Evolutionary conservation across 495 filamentous ascomycete species (phyloP), one percentile per base, ranked within the genome.

Genomic region (Hypoxylon fuscum): DNA sequence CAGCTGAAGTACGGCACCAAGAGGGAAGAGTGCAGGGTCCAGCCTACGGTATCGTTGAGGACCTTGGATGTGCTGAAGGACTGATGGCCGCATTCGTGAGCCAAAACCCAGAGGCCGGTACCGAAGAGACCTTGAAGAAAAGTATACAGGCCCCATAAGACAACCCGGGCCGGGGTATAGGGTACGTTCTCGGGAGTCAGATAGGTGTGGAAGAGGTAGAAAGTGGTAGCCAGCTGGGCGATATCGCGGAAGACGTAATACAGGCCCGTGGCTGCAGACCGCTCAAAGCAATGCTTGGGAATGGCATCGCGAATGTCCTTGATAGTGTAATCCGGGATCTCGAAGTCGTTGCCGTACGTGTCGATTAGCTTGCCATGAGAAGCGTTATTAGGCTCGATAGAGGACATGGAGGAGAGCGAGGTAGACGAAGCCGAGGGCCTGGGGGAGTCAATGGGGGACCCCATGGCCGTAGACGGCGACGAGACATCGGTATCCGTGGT

Each of bases 1-100:
- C 92, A 96, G 63, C 90, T 91, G 77, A 92, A 95, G 79, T 93
- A 96, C 21, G 92, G 92, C 21, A 95, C 91, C 29, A 96, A 77
- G 47, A 96, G 81, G 31, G 86, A 78, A 14, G 91, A 94, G 76
- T 96, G 92, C 60, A 91, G 84, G 72, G 92, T 71, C 86, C 90
- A 94, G 60, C 92, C 92, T 52, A 91, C 87, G n/a, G 88, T 85
- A 75, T 95, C 91, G 77, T 95, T 95, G 72, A 96, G 72, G 0
- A 82, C 78, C 77, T 88, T 89, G 65, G 87, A 93, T 5, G 88
- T 78, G 18, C 91, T 94, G 81, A 96, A 95, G 44, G 91, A 87
- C 77, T 90, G 87, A 76, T 96, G 91, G 59, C 91, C 91, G 72
- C 90, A 95, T 77, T 96, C 91, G 74, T 95, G 91, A 15, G 90